Conservation (phyloP, 23 red algal genomes). For the Cyanidioschyzon merolae region DNA sequence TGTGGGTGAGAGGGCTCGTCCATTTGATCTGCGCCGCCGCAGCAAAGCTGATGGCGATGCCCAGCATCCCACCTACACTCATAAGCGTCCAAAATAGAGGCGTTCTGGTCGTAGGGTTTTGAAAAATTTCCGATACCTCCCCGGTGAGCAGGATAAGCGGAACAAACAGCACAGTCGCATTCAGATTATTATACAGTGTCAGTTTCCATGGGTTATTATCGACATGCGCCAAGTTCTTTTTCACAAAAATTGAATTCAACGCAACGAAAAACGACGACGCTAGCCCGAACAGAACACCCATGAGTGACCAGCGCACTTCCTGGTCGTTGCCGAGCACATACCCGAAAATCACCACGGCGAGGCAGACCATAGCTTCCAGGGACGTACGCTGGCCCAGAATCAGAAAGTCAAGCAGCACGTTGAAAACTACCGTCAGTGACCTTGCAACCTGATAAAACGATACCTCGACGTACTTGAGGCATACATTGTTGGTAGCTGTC, state of each 20-base stretch:
- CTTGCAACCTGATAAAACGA: slow-evolving; percentile 91
- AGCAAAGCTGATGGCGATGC: slow-evolving; percentile 82
- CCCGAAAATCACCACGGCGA: slow-evolving; percentile 56
- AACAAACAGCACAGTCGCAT: slow-evolving; percentile 81
- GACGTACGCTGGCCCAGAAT: slow-evolving; percentile 75
- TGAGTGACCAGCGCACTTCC: slow-evolving; percentile 86
- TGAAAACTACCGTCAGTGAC: slow-evolving; percentile 92
- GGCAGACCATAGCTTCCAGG: slow-evolving; percentile 57
- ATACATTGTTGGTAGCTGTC: slow-evolving; percentile 92
- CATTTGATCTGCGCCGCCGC: slow-evolving; percentile 95
- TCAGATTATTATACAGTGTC: slow-evolving; percentile 92
- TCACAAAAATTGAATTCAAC: slow-evolving; percentile 89
- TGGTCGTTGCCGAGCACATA: slow-evolving; percentile 65
- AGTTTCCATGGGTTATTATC: slow-evolving; percentile 98
- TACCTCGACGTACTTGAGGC: slow-evolving; percentile 89
- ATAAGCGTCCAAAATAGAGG: slow-evolving; percentile 60
- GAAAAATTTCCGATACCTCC: slow-evolving; percentile 32
- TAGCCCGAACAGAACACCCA: slow-evolving; percentile 73
- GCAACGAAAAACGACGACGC: slow-evolving; percentile 85
- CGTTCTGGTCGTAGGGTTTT: slow-evolving; percentile 23
- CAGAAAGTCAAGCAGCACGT: slow-evolving; percentile 79
- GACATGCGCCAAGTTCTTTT: slow-evolving; percentile 84
- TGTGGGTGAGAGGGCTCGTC: slow-evolving; percentile 87
- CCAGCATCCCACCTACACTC: slow-evolving; percentile 43
- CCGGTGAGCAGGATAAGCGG: slow-evolving; percentile 65